These are phyloP conservation scores for Ascoidea rubescens DNA, from an alignment of 805 yeast species.

Conservation along the genomic window DNA sequence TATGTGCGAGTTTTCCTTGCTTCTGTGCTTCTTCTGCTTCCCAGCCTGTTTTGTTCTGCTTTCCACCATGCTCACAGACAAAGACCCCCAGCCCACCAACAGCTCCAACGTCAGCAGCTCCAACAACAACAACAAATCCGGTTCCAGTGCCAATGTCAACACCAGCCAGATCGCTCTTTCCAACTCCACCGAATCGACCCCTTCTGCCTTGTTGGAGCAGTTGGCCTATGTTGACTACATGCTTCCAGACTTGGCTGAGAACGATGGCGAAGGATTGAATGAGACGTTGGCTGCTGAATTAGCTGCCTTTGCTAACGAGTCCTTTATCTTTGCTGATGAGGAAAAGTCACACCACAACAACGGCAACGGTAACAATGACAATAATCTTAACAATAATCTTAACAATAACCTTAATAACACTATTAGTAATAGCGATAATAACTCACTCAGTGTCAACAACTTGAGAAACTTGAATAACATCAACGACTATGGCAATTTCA, in stretches of 20 bases:
- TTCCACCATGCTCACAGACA: too few species aligned
- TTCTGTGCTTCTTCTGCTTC: too few species aligned
- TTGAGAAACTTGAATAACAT: not conserved
- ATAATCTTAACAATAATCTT: not conserved
- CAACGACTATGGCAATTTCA: conserved; percentile 6
- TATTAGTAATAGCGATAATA: conserved; percentile 4
- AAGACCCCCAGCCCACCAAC: too few species aligned
- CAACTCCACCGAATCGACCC: not conserved
- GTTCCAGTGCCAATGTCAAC: not conserved
- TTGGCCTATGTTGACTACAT: conserved; percentile 70
- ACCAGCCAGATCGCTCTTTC: not conserved
- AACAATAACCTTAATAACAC: conserved; percentile 9
- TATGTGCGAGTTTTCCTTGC: too few species aligned
- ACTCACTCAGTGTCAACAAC: not conserved
- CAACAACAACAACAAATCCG: not conserved
- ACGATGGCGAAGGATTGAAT: conserved; percentile 20
- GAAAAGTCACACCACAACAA: conserved; percentile 37
- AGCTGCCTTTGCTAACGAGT: conserved; percentile 73
- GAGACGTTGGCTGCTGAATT: conserved; percentile 48
- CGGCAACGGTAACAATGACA: not conserved
- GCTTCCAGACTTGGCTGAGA: conserved; percentile 32
- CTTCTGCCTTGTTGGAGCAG: conserved; percentile 44
- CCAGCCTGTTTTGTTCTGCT: too few species aligned
- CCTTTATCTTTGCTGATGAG: conserved; percentile 72
- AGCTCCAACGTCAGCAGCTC: not conserved